phyloP scores from a whole-genome alignment of 2,329 filamentous ascomycete genomes.

The Arthrobotrys iridis region DNA sequence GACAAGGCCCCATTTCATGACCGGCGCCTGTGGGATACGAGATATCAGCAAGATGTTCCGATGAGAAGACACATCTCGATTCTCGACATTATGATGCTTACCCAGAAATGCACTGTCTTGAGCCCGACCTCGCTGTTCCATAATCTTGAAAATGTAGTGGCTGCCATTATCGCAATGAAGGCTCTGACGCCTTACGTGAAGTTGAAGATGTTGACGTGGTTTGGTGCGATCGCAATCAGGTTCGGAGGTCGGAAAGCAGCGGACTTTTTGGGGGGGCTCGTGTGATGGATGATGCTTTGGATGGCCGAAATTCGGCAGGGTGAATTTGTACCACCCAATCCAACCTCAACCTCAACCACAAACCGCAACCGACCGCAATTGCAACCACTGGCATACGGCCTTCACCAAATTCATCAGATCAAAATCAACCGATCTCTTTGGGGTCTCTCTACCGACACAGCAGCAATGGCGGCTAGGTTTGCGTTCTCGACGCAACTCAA shows the following conservation, averaged over 20 bases:
- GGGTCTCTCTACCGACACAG: neutral
- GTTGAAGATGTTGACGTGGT: neutral
- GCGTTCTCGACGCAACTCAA: slow-evolving; percentile 87
- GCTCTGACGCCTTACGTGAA: neutral
- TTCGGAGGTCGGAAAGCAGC: neutral
- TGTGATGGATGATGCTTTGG: neutral
- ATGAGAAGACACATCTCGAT: too few species aligned
- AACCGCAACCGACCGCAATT: neutral
- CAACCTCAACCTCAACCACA: neutral
- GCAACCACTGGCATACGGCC: neutral
- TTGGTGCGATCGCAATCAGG: neutral
- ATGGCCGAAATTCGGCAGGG: neutral
- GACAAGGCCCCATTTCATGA: slow-evolving; percentile 82
- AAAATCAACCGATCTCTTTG: neutral
- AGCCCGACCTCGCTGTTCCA: slow-evolving; percentile 83
- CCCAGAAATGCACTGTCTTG: slow-evolving; percentile 98
- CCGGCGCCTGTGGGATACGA: slow-evolving; percentile 19
- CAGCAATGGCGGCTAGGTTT: slow-evolving; percentile 82
- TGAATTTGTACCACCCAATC: neutral
- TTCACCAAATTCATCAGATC: neutral
- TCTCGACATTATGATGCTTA: slow-evolving; percentile 11
- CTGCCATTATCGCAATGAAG: slow-evolving; percentile 22
- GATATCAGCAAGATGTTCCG: neutral
- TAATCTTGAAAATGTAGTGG: slow-evolving; percentile 73
- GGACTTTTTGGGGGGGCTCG: neutral